phyloP scores from a whole-genome alignment of 2,329 filamentous ascomycete genomes.

The Gremmenia infestans region DNA sequence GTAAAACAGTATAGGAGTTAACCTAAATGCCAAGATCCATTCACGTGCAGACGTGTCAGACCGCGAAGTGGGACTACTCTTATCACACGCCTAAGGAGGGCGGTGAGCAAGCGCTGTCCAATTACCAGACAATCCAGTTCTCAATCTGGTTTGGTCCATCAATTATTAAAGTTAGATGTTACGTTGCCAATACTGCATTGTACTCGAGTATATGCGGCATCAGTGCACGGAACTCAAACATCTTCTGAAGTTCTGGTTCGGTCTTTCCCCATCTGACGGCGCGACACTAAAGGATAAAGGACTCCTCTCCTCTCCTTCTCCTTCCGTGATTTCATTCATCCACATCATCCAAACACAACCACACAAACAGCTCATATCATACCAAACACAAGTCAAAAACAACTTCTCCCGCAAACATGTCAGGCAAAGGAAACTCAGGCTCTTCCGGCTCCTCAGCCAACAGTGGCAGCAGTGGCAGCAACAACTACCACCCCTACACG shows the following conservation, averaged over 20 bases:
- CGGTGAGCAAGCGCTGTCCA: no score
- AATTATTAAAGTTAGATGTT: no score
- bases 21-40: no score
- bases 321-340: not conserved
- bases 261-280: not conserved
- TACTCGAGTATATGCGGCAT: no score
- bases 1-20: no score
- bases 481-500: constrained; percentile 32
- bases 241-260: not conserved
- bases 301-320: not conserved
- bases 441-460: constrained; percentile 3
- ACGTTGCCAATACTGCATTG: no score
- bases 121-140: no score
- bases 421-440: constrained; percentile 12
- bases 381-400: not conserved
- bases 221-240: not conserved
- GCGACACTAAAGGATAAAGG: no score
- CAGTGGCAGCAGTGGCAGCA: not conserved
- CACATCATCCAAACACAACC: not conserved
- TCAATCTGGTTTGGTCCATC: no score
- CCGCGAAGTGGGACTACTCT: no score
- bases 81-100: no score
- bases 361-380: not conserved
- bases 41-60: no score
- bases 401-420: constrained; percentile 7